Base-by-base conservation (phyloP, 257 asterid species). In the Lavandula angustifolia region DNA sequence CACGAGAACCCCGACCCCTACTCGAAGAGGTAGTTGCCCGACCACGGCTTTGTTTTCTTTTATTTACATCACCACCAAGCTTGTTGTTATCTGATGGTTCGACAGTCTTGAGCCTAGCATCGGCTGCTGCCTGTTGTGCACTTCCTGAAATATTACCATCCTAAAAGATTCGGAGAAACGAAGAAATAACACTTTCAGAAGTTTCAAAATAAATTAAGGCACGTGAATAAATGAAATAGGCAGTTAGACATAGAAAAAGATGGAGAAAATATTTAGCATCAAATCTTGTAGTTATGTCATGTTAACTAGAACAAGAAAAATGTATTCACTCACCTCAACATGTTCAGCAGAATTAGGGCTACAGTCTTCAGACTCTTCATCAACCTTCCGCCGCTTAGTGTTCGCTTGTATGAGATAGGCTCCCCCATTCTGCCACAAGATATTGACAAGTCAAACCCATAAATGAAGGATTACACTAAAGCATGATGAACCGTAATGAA, bases 381-480 rank as follows among this genome's bases (percentile, higher is more conserved):
- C 91, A 55, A 85, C 83, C 77, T 85, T 94, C 14, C 68, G 91
- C 42, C 97, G 86, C 78, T 94, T 94, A 80, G 89, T 94, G 75
- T 90, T 90, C 34, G 97, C 95, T 76, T 63, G 83, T 72, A 94
- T 86, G 68, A 87, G 95, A 78, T 79, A 94, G 42, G 86, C 92
- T 64, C 80, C 87, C 74, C 87, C 95, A 72, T 68, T 84, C 99
- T 94, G 83, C 62, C 77, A 77, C 55, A 61, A 22, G 43, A 72
- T 47, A 62, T 22, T 29, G 54, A 69, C 41, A 73, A 31, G 62
- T 66, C 64, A 74, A 65, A 70, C 53, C 18, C 31, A 63, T 77
- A 42, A 61, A 9, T 18, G 68, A 27, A 52, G 22, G 27, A 22
- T 22, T 22, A 22, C 27, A 67, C 50, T 17, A 5, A 38, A 4